Evolutionary conservation across 2,329 filamentous ascomycete species (phyloP).

Genomic region (Aspergillus cejpii): DNA sequence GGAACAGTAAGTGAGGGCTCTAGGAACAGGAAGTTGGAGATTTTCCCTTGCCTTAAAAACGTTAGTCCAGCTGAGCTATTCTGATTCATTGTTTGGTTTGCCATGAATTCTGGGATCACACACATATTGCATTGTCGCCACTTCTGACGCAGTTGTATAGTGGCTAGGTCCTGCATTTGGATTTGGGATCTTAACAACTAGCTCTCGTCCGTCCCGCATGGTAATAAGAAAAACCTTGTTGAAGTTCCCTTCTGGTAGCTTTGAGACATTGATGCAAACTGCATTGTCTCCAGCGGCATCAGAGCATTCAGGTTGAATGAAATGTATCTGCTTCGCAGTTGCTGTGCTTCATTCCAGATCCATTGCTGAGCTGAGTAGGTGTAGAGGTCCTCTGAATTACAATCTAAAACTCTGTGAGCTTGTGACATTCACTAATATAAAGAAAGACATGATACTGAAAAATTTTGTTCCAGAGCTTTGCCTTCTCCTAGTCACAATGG

Average conservation of each 20-base stretch:
- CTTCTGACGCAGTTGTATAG: slow-evolving; percentile 5
- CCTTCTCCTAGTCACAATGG: neutral
- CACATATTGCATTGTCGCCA: slow-evolving; percentile 7
- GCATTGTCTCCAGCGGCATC: slow-evolving; percentile 7
- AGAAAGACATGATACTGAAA: slow-evolving; percentile 1
- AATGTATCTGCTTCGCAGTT: slow-evolving; percentile 3
- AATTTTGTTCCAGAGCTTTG: slow-evolving; percentile 1
- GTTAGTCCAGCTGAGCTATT: neutral
- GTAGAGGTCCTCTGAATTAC: slow-evolving; percentile 1
- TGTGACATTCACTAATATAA: neutral
- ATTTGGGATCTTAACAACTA: slow-evolving; percentile 5
- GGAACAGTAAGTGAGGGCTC: slow-evolving; percentile 7
- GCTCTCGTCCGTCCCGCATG: slow-evolving; percentile 1
- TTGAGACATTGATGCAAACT: slow-evolving; percentile 2
- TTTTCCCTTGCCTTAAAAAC: slow-evolving; percentile 3
- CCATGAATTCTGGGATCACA: too few species aligned
- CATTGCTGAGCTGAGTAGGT: slow-evolving; percentile 4
- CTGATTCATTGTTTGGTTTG: too few species aligned
- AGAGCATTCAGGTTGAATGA: slow-evolving; percentile 5
- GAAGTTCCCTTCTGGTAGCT: slow-evolving; percentile 1
- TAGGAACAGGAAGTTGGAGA: slow-evolving; percentile 10
- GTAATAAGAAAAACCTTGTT: slow-evolving; percentile 5
- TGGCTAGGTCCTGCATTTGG: slow-evolving; percentile 1
- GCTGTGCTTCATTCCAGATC: slow-evolving; percentile 6
- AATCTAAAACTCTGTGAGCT: slow-evolving; percentile 1